Base-by-base conservation (phyloP, 192 early-diverging fungal genomes). In the Linnemannia hyalina region DNA sequence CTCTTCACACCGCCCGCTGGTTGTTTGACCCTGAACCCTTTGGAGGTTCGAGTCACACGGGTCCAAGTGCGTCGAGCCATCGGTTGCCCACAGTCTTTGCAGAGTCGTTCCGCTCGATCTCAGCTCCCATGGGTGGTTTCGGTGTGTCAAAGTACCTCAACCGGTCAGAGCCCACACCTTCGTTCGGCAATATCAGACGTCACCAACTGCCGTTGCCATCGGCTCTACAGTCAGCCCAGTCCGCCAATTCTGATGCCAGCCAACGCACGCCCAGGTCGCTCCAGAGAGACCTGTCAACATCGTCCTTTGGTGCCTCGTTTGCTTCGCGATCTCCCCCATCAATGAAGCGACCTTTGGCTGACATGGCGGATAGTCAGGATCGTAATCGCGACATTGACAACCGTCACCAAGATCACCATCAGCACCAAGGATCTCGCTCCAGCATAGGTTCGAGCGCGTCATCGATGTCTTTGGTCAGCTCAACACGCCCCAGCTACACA, bases 301-400 rank as follows among this genome's bases (percentile, higher is more conserved):
- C 84, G 4, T 76, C 84, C 2, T 74, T 86, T 63, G 84, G 84
- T 29, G 80, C 84, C 15, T 86, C 84, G 2, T 86, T 86, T 70
- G 84, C 47, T 20, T 77, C 84, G n/a, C 74, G 63, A 6, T 86
- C 84, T 5, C 80, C 84, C 22, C 79, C 84, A 18, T 86, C 79
- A 0, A 86, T 86, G 84, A 86, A 86, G 68, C 55, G 84, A 70
- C 78, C 84, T 1, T 38, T 86, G 71, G 84, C 79, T 41, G 84
- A 86, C 36, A 86, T 86, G 78, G 84, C 84, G 7, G 84, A 86
- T 35, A 86, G 79, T 47, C 84, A 86, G 70, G 84, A 86, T 35
- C 63, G 79, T 40, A 86, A 80, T 23, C 75, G 84, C 23, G 84
- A 86, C 32, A 86, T 86, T 75, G 84, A 86, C 42, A 86, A 81